phyloP scores from a whole-genome alignment of 1,139 yeast species.

The Geotrichum europaeum region DNA sequence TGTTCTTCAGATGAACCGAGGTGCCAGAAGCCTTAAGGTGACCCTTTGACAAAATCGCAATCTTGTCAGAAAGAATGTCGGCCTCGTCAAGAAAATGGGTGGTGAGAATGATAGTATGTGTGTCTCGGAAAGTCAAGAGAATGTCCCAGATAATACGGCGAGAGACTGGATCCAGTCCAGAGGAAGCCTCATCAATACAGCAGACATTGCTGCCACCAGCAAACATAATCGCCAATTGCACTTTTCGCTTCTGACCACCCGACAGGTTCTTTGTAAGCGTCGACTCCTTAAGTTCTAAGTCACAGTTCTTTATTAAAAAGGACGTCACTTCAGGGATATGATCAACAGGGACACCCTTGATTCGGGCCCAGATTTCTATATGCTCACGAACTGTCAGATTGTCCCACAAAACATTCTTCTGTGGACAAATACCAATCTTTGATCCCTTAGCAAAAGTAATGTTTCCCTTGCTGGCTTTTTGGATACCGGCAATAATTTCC shows the following conservation, averaged over 20 bases:
- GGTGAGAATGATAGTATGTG: slow-evolving; percentile 32
- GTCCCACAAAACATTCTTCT: slow-evolving; percentile 37
- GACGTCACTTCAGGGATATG: slow-evolving; percentile 19
- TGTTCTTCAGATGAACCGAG: slow-evolving; percentile 32
- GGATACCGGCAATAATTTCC: slow-evolving; percentile 37
- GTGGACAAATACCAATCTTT: slow-evolving; percentile 38
- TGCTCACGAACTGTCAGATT: slow-evolving; percentile 34
- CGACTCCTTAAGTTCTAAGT: slow-evolving; percentile 26
- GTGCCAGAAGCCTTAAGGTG: slow-evolving; percentile 31
- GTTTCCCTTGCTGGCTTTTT: slow-evolving; percentile 28
- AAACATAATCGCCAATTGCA: slow-evolving; percentile 59
- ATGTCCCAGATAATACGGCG: slow-evolving; percentile 38
- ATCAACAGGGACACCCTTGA: slow-evolving; percentile 28
- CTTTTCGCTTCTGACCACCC: slow-evolving; percentile 91
- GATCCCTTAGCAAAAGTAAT: slow-evolving; percentile 27
- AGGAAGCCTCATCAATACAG: slow-evolving; percentile 37
- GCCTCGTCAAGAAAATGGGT: slow-evolving; percentile 39
- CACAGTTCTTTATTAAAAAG: slow-evolving; percentile 31
- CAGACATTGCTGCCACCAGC: slow-evolving; percentile 36
- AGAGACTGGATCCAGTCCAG: slow-evolving; percentile 37
- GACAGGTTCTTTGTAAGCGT: slow-evolving; percentile 42
- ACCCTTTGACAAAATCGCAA: slow-evolving; percentile 35
- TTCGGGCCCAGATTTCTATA: slow-evolving; percentile 31
- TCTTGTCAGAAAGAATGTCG: slow-evolving; percentile 34
- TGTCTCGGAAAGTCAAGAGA: slow-evolving; percentile 30